Evolutionary conservation across 2,329 filamentous ascomycete genomes (phyloP).

Genomic region (Fusarium stilboides): DNA sequence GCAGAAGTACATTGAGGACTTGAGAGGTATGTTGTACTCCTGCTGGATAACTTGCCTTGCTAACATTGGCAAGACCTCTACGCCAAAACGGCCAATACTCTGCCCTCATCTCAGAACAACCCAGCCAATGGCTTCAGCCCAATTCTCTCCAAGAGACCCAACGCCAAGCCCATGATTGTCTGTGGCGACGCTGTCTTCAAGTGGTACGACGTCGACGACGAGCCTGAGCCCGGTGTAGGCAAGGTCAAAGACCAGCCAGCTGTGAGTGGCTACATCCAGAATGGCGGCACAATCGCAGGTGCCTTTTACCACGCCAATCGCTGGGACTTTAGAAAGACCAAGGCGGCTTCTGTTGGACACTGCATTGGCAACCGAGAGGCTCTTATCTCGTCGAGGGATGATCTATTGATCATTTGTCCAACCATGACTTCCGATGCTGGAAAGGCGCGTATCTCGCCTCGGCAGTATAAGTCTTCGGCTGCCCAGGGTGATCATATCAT

Average conservation of each 20-base stretch:
- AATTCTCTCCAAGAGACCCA: not conserved
- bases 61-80: slow-evolving; percentile 4
- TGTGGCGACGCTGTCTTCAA: slow-evolving; percentile 9
- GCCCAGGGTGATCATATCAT: not conserved
- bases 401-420: not conserved
- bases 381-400: not conserved
- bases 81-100: slow-evolving; percentile 1
- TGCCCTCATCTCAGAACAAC: slow-evolving; percentile 5
- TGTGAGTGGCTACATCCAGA: not conserved
- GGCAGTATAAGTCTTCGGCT: slow-evolving; percentile 8
- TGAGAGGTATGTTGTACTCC: not conserved
- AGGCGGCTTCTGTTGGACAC: not conserved
- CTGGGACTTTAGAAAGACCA: not conserved
- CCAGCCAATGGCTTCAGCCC: slow-evolving; percentile 13
- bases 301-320: slow-evolving; percentile 2
- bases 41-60: accelerated
- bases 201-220: slow-evolving; percentile 11
- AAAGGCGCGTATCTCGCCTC: not conserved
- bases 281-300: not conserved
- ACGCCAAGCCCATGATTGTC: slow-evolving; percentile 11
- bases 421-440: not conserved
- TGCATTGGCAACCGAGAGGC: slow-evolving; percentile 20
- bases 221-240: slow-evolving; percentile 9
- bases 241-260: slow-evolving; percentile 7
- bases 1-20: not conserved